These are phyloP conservation scores for Phaeosphaeria sp. DNA, from an alignment of 2,329 filamentous ascomycete genomes.

Conservation along the genomic window DNA sequence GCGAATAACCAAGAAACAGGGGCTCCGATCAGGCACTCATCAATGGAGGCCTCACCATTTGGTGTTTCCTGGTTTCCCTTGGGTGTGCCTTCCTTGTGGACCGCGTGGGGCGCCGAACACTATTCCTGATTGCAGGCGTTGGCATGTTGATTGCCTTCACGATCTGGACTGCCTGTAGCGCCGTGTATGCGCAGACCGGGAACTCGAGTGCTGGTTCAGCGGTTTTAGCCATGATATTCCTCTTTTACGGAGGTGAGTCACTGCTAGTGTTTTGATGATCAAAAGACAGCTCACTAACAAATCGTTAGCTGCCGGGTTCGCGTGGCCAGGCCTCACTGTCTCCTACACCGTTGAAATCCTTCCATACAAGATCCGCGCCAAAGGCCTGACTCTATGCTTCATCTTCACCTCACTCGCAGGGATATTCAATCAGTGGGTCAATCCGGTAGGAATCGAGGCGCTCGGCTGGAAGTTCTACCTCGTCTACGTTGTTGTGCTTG, in stretches of 20 bases:
- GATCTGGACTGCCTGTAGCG: conserved; percentile 36
- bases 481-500: conserved; percentile 37
- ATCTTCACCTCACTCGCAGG: conserved; percentile 65
- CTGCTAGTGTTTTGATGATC: background rate
- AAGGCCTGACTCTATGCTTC: conserved; percentile 51
- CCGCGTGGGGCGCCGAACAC: conserved; percentile 36
- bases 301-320: conserved; percentile 18
- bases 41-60: conserved; percentile 64
- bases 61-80: conserved; percentile 64
- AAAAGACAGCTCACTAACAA: conserved; percentile 52
- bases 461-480: conserved; percentile 45
- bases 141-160: conserved; percentile 44
- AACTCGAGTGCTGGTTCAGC: conserved; percentile 44
- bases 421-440: conserved; percentile 65
- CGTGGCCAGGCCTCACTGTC: conserved; percentile 59
- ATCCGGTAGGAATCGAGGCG: conserved; percentile 48
- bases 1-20: background rate
- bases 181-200: conserved; percentile 19
- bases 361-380: conserved; percentile 55
- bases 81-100: conserved; percentile 40
- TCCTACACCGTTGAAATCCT: conserved; percentile 59
- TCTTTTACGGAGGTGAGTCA: conserved; percentile 45
- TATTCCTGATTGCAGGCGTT: conserved; percentile 41
- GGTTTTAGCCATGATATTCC: conserved; percentile 59
- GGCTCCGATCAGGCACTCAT: conserved; percentile 50